Evolutionary conservation across 108 stramenopile genomes (phyloP).

Genomic region (Cylindrotheca closterium): DNA sequence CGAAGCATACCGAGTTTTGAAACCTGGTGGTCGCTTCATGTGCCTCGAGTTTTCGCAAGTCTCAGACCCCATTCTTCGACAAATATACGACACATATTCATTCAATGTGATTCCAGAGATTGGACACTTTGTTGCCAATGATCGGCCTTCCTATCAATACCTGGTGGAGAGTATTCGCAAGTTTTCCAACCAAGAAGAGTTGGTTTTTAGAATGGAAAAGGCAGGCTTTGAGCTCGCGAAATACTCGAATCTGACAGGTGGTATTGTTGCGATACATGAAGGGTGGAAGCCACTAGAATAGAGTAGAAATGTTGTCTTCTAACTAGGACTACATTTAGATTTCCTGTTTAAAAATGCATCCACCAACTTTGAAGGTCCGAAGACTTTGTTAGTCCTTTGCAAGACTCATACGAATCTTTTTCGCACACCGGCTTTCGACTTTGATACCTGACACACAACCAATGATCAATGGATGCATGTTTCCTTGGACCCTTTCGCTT

Average conservation of each 20-base stretch:
- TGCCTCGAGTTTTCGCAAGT: constrained; percentile 97
- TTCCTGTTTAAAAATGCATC: too few relatives aligned
- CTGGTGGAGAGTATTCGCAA: constrained; percentile 98
- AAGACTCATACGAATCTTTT: too few relatives aligned
- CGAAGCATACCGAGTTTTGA: constrained; percentile 89
- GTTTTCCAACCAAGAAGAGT: constrained; percentile 90
- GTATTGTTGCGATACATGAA: constrained; percentile 93
- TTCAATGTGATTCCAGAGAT: constrained; percentile 93
- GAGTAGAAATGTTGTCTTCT: too few relatives aligned
- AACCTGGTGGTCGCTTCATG: constrained; percentile 96
- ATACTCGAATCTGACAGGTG: constrained; percentile 89
- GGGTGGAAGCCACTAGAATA: constrained; percentile 77
- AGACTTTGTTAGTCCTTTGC: too few relatives aligned
- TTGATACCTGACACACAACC: too few relatives aligned
- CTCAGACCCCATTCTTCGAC: constrained; percentile 55
- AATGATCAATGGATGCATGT: too few relatives aligned
- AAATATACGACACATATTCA: constrained; percentile 90
- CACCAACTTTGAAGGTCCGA: too few relatives aligned
- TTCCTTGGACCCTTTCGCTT: too few relatives aligned
- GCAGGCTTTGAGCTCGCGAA: constrained; percentile 79
- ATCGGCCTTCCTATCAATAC: constrained; percentile 95
- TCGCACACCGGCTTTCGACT: too few relatives aligned
- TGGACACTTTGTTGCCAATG: constrained; percentile 91
- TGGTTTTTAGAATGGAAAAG: constrained; percentile 69
- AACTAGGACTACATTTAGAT: too few relatives aligned